phyloP scores from a whole-genome alignment of 306 rosid species.

The Arachis stenosperma region DNA sequence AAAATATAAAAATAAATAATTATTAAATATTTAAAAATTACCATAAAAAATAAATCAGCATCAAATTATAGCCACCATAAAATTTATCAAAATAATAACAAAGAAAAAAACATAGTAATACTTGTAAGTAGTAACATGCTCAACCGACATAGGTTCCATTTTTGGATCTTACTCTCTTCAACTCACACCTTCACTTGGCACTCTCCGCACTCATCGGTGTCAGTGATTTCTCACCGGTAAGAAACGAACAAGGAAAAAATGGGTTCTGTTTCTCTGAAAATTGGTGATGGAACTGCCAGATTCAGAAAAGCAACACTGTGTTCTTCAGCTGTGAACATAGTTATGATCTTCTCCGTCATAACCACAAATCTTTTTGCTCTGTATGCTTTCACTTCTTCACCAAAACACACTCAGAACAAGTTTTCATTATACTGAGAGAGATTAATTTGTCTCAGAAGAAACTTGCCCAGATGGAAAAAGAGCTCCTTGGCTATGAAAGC shows the following conservation, averaged over 20 bases:
- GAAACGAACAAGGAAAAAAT: slow-evolving; percentile 28
- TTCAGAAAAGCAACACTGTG: slow-evolving; percentile 75
- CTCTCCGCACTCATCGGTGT: background rate
- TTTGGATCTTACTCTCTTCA: background rate
- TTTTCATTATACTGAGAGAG: slow-evolving; percentile 76
- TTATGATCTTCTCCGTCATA: slow-evolving; percentile 84
- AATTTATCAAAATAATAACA: background rate
- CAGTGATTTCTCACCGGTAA: background rate
- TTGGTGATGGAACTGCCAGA: slow-evolving; percentile 94
- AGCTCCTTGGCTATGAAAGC: slow-evolving; percentile 76
- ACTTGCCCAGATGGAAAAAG: slow-evolving; percentile 82
- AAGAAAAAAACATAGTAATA: background rate
- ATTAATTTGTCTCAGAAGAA: slow-evolving; percentile 81
- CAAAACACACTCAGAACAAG: slow-evolving; percentile 70
- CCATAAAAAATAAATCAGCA: too few species aligned
- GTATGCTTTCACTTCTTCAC: slow-evolving; percentile 81
- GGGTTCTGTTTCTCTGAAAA: slow-evolving; percentile 94
- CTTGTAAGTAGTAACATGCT: background rate
- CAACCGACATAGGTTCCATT: slow-evolving; percentile 42
- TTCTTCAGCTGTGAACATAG: slow-evolving; percentile 82
- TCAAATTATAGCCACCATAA: too few species aligned
- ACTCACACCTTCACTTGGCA: background rate
- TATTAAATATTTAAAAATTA: too few species aligned
- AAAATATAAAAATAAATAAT: too few species aligned
- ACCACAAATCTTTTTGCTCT: slow-evolving; percentile 93